phyloP scores from a whole-genome alignment of 495 filamentous ascomycete genomes.

The Neurospora sp. region DNA sequence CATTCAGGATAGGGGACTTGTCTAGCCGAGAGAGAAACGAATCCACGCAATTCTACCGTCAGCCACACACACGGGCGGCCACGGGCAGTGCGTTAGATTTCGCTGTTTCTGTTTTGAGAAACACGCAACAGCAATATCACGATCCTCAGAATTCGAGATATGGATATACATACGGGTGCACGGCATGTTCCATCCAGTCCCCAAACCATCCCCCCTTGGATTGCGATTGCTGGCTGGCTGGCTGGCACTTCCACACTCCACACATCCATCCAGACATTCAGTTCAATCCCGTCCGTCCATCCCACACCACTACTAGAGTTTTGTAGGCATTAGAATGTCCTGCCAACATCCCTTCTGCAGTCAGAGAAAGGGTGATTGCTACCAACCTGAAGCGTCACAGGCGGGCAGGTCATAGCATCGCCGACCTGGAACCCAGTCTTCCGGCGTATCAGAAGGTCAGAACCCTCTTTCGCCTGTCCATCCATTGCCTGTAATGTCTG shows the following conservation, averaged over 20 bases:
- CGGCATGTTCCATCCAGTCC: not conserved
- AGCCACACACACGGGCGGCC: conserved; percentile 5
- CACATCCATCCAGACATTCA: not conserved
- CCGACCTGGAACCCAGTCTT: not conserved
- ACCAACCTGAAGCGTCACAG: not conserved
- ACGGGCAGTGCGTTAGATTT: not conserved
- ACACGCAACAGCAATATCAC: not conserved
- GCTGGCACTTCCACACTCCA: not conserved
- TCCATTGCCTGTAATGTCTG: not conserved
- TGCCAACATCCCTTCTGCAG: not conserved
- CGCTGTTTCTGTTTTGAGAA: not conserved
- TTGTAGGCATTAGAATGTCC: not conserved
- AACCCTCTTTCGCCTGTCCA: not conserved
- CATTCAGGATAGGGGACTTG: not conserved
- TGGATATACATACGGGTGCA: not conserved
- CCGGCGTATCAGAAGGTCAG: not conserved
- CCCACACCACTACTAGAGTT: not conserved
- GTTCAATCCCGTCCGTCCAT: not conserved
- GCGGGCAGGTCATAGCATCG: not conserved
- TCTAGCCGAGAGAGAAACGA: conserved; percentile 19
- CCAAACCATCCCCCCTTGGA: not conserved
- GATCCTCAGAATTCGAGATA: not conserved
- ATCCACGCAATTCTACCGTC: conserved; percentile 21
- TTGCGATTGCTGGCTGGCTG: not conserved
- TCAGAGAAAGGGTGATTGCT: not conserved